A percentile compares a stretch with the other conserved stretches of the same genome.
Conservation (phyloP, 2,329 filamentous ascomycete species). For the Colletotrichum falcatum region DNA sequence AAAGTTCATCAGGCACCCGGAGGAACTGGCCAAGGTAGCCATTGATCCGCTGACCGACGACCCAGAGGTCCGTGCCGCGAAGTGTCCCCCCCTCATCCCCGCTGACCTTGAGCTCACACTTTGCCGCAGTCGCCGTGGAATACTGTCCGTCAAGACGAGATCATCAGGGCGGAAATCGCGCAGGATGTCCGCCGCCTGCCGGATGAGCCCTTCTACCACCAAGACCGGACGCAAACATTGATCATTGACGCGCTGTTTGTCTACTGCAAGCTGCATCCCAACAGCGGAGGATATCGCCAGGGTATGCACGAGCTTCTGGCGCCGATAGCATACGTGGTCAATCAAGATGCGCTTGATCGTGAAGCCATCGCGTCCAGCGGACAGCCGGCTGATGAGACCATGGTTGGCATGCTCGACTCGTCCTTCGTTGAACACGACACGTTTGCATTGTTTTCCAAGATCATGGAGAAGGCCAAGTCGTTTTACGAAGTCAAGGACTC, state of each 20-base stretch:
- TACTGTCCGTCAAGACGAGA: conserved; percentile 85
- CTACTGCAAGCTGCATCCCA: conserved; percentile 92
- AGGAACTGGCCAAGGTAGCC: conserved; percentile 77
- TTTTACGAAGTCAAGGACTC: conserved; percentile 83
- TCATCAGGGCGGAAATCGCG: conserved; percentile 86
- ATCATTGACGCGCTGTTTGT: conserved; percentile 93
- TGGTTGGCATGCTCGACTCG: conserved; percentile 77
- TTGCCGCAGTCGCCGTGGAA: conserved; percentile 88
- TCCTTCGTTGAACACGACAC: conserved; percentile 89
- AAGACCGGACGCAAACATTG: conserved; percentile 80
- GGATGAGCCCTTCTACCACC: conserved; percentile 90
- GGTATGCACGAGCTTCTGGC: conserved; percentile 98
- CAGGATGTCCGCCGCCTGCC: conserved; percentile 96
- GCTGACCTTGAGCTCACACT: conserved; percentile 48
- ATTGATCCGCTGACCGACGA: conserved; percentile 91
- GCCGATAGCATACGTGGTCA: conserved; percentile 86
- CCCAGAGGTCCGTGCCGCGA: conserved; percentile 58
- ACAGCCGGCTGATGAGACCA: conserved; percentile 59
- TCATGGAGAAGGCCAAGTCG: conserved; percentile 88
- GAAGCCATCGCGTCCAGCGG: conserved; percentile 49
- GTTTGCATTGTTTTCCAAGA: conserved; percentile 83
- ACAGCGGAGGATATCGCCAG: conserved; percentile 90
- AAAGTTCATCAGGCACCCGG: conserved; percentile 85
- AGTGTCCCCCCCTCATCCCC: neutral
- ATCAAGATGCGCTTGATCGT: conserved; percentile 80